Conservation (phyloP, 2,329 filamentous ascomycete genomes). For the Monilinia fructigena region DNA sequence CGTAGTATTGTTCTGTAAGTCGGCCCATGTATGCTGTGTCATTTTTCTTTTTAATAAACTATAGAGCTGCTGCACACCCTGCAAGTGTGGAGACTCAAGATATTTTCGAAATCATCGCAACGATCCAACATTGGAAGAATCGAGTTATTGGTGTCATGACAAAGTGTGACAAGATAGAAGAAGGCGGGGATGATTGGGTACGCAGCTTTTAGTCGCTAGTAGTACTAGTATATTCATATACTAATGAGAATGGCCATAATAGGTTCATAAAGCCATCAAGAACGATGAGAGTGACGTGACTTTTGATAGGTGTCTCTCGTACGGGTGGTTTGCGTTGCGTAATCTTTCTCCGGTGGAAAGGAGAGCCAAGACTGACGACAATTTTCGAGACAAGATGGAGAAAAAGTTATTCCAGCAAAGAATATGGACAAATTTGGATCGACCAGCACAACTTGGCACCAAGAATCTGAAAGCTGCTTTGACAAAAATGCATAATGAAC, state of each 20-base stretch:
- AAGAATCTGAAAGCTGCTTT: conserved; percentile 6
- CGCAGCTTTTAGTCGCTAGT: background rate
- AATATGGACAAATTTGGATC: background rate
- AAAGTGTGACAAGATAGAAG: conserved; percentile 15
- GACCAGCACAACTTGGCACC: background rate
- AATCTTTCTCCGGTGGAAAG: conserved; percentile 6
- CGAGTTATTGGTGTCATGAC: conserved; percentile 16
- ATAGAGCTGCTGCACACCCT: conserved; percentile 44
- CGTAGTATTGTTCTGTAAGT: conserved; percentile 45
- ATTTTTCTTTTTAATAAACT: background rate
- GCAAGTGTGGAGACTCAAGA: conserved; percentile 44
- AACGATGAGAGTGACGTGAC: background rate
- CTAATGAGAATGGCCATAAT: no score
- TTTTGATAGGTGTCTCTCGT: conserved; percentile 4
- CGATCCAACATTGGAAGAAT: background rate
- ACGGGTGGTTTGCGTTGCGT: conserved; percentile 13
- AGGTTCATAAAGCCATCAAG: conserved; percentile 6
- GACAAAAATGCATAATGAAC: conserved; percentile 17
- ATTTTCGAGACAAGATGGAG: background rate
- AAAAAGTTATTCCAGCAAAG: background rate
- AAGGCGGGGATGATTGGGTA: conserved; percentile 10
- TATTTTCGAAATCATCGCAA: conserved; percentile 33
- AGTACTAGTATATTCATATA: no score
- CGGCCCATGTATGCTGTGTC: no score
- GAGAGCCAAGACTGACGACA: background rate